phyloP scores from a whole-genome alignment of 148 eudicot genomes.

The Heliosperma pusillum region DNA sequence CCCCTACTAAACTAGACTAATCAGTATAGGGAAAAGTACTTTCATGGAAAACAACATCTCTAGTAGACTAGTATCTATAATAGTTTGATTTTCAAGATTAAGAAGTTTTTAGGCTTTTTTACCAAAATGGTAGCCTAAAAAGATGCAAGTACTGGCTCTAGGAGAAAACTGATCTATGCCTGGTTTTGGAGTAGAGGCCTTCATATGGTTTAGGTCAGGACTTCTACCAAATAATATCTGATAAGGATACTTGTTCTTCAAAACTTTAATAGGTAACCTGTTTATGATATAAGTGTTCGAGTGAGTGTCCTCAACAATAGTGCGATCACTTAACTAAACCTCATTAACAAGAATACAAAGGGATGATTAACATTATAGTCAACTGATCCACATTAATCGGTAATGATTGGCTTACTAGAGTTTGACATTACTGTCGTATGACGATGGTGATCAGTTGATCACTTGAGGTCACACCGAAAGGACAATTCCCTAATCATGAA shows the following conservation, averaged over 20 bases:
- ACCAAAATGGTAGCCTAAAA: background rate
- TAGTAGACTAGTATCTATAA: background rate
- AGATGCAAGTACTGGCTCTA: background rate
- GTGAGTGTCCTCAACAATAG: too few relatives aligned
- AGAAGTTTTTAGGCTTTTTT: conserved; percentile 3
- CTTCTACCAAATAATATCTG: background rate
- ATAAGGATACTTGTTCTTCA: background rate
- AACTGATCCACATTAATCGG: too few relatives aligned
- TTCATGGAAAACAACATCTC: conserved; percentile 4
- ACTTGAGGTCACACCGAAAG: too few relatives aligned
- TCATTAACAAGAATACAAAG: too few relatives aligned
- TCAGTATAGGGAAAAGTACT: background rate
- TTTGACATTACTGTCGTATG: too few relatives aligned
- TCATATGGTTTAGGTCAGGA: background rate
- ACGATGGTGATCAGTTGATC: too few relatives aligned
- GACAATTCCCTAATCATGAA: too few relatives aligned
- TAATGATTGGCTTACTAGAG: too few relatives aligned
- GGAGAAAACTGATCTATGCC: background rate
- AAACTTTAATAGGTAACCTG: background rate
- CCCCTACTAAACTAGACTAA: too few relatives aligned
- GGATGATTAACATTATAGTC: too few relatives aligned
- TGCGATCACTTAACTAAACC: too few relatives aligned
- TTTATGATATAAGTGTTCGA: too few relatives aligned
- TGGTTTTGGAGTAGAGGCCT: background rate
- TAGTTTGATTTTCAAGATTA: background rate